Percentiles rank a stretch among this genome's conserved stretches.
Evolutionary conservation across 257 asterid genomes (phyloP).

Genomic region (Cruciata laevipes): DNA sequence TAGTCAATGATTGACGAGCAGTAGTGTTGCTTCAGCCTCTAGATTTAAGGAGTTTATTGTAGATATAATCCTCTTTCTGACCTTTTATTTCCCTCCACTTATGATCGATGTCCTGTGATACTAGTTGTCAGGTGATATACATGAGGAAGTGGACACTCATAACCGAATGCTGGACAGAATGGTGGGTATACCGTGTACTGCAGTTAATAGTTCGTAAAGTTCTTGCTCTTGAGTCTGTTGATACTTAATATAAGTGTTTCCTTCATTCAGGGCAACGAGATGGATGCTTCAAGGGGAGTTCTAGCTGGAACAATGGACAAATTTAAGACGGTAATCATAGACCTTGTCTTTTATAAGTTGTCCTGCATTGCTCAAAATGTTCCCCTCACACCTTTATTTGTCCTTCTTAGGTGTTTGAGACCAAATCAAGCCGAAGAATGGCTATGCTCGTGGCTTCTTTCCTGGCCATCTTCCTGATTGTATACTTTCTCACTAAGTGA

Average conservation of each 20-base stretch:
- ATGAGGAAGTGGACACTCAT: slow-evolving; percentile 88
- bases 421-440: slow-evolving; percentile 87
- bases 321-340: slow-evolving; percentile 64
- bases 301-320: slow-evolving; percentile 93
- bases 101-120: slow-evolving; percentile 17
- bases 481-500: slow-evolving; percentile 80
- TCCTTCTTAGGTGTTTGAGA: slow-evolving; percentile 70
- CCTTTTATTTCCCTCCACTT: not conserved
- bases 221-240: not conserved
- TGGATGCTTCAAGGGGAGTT: slow-evolving; percentile 94
- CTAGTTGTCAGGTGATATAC: slow-evolving; percentile 86
- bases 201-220: not conserved
- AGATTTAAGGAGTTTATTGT: not conserved
- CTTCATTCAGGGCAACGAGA: slow-evolving; percentile 66
- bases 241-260: slow-evolving; percentile 1
- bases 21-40: not conserved
- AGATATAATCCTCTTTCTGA: not conserved
- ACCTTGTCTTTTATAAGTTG: not conserved
- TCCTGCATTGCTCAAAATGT: not conserved
- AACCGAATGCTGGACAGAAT: slow-evolving; percentile 81
- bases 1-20: not conserved
- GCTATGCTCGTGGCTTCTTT: slow-evolving; percentile 76
- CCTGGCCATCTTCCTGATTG: slow-evolving; percentile 66
- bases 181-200: slow-evolving; percentile 33
- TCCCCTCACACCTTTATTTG: not conserved